These are phyloP conservation scores for Pisolithus thermaeus DNA, from an alignment of 1,284 basidiomycete species.

Conservation along the genomic window DNA sequence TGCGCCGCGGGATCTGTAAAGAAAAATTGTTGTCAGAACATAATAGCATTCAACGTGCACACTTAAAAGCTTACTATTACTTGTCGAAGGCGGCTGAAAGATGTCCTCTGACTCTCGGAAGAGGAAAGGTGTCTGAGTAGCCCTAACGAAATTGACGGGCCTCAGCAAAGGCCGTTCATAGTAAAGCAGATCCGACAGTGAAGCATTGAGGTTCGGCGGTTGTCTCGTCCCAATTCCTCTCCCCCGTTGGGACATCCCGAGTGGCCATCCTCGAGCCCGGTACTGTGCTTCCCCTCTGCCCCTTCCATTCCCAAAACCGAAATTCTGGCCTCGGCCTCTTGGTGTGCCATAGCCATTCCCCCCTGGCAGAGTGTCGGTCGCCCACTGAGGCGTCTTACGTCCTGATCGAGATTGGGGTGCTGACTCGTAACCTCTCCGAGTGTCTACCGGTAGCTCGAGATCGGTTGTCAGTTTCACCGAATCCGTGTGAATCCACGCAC, in stretches of 20 bases:
- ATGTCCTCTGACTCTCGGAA: conserved; percentile 65
- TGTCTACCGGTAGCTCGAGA: background rate
- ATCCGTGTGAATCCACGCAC: background rate
- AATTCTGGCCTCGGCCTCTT: background rate
- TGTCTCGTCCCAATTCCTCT: background rate
- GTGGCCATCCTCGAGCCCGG: background rate
- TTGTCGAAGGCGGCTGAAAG: conserved; percentile 48
- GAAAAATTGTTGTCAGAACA: conserved; percentile 1
- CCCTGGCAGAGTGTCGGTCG: too few relatives aligned
- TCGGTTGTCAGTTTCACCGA: background rate
- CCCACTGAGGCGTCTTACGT: background rate
- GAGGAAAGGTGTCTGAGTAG: conserved; percentile 47
- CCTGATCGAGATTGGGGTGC: background rate
- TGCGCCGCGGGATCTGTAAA: conserved; percentile 39
- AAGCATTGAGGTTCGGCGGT: conserved; percentile 24
- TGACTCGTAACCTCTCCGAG: background rate
- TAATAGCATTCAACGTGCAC: background rate
- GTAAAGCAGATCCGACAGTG: conserved; percentile 51
- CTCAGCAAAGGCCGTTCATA: conserved; percentile 54
- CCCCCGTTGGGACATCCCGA: background rate
- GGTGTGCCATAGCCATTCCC: background rate
- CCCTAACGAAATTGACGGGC: conserved; percentile 64
- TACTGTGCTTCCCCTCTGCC: background rate
- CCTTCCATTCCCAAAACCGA: background rate
- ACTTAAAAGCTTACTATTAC: conserved; percentile 38